A percentile compares a stretch with the other conserved stretches of the same genome.
Evolutionary conservation across 2,329 filamentous ascomycete genomes (phyloP).

Genomic region (Pyrenophora seminiperda): DNA sequence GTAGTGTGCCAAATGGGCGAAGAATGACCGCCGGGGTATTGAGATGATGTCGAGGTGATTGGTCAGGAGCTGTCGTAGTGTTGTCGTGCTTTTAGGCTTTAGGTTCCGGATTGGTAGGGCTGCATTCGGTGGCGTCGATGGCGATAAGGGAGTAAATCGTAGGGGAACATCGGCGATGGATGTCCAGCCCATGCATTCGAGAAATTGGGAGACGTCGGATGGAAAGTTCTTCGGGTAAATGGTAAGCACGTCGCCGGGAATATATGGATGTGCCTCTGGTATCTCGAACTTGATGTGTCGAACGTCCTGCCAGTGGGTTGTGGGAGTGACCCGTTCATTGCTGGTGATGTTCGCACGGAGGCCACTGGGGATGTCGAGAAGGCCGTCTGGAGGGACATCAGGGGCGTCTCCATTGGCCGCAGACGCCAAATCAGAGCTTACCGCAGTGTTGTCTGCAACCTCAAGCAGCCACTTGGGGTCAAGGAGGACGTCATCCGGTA

Average conservation of each 20-base stretch:
- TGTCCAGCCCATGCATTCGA: constrained; percentile 79
- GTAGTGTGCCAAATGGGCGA: constrained; percentile 77
- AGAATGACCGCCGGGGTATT: constrained; percentile 86
- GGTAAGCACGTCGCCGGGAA: constrained; percentile 78
- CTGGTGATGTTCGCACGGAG: constrained; percentile 62
- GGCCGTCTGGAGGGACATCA: constrained; percentile 47
- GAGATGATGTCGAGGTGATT: constrained; percentile 88
- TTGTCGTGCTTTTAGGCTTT: constrained; percentile 54
- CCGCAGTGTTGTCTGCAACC: constrained; percentile 32
- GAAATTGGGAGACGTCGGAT: constrained; percentile 76
- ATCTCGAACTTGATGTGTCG: constrained; percentile 71
- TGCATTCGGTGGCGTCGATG: constrained; percentile 42
- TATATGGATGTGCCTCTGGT: constrained; percentile 54
- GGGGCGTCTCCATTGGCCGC: constrained; percentile 8
- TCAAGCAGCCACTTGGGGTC: constrained; percentile 73
- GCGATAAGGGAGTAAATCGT: constrained; percentile 52
- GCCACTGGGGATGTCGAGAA: constrained; percentile 64
- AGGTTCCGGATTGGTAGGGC: constrained; percentile 48
- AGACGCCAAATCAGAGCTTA: not conserved
- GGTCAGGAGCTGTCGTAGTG: constrained; percentile 75
- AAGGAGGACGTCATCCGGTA: constrained; percentile 74
- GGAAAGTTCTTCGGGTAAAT: constrained; percentile 89
- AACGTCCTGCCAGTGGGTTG: constrained; percentile 90
- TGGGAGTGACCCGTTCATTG: constrained; percentile 78
- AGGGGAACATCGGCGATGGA: constrained; percentile 72